phyloP scores from a whole-genome alignment of 139 green algal genomes.

The Tetratostichococcus sp. region DNA sequence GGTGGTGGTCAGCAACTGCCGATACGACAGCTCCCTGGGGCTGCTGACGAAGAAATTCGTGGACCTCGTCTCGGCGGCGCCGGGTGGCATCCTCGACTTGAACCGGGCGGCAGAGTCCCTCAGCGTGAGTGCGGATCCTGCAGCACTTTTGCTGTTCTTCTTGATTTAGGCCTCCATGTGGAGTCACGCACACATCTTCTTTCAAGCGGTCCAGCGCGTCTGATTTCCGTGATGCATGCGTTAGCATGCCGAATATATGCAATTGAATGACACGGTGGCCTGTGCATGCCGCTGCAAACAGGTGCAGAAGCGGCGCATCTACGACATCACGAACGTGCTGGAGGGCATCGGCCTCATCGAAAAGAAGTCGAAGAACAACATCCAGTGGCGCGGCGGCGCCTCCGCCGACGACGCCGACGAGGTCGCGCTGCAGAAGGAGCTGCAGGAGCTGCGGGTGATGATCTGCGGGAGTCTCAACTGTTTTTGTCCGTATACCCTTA shows the following conservation, averaged over 20 bases:
- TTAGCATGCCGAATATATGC: no score
- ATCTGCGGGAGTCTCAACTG: no score
- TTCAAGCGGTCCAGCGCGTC: slow-evolving; percentile 10
- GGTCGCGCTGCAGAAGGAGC: slow-evolving; percentile 7
- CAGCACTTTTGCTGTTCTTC: neutral
- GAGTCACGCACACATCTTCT: slow-evolving; percentile 4
- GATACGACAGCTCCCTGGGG: slow-evolving; percentile 81
- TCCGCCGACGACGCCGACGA: slow-evolving; percentile 7
- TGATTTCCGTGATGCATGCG: no score
- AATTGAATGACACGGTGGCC: no score
- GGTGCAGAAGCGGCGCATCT: slow-evolving; percentile 96
- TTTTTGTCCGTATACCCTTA: no score
- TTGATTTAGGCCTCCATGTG: no score
- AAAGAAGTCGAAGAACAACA: slow-evolving; percentile 91
- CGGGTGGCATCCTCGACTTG: slow-evolving; percentile 79
- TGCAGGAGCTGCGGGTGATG: slow-evolving; percentile 26
- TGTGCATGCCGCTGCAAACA: no score
- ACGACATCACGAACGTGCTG: slow-evolving; percentile 99
- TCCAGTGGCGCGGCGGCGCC: slow-evolving; percentile 54
- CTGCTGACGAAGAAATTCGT: slow-evolving; percentile 94
- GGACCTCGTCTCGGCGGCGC: slow-evolving; percentile 65
- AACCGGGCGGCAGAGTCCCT: slow-evolving; percentile 85
- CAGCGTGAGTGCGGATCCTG: slow-evolving; percentile 35
- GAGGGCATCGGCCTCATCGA: slow-evolving; percentile 94
- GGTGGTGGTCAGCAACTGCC: slow-evolving; percentile 23